Base-by-base conservation (phyloP, 176 grass and related monocot genomes). In the Rhynchospora pubera region DNA sequence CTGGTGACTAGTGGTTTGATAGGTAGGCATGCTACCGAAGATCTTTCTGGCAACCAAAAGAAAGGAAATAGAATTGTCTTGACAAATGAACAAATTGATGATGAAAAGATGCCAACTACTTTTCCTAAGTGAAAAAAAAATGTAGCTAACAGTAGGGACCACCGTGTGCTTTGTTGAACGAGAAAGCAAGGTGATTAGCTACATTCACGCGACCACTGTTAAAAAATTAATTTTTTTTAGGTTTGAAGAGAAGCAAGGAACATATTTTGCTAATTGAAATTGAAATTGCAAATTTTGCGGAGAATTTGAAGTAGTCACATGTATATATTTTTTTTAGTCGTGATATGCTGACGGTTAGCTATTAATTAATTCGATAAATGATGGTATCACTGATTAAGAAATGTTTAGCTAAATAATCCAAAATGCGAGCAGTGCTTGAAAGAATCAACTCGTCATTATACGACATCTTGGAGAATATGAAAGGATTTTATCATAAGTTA, bases 11-110 rank as follows among this genome's bases (percentile, higher is more conserved):
- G 10, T 34, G 50, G 50, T 77, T 77, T 56, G 50, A 56, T 32
- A 77, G 72, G 48, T 77, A 56, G 72, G 24, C 72, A 77, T 53
- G 50, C 66, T 70, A 70, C 44, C 42, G 39, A 32, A 21, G 51
- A 56, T 11, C 71, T 76, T 77, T 77, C 50, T 55, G 47, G 72
- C 28, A 77, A 56, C 24, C 28, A 56, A 77, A 76, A 30, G 13
- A 21, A 77, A 51, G 15, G 7, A 30, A 56, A 76, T 56, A 56
- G 5, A 22, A 50, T 71, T 11, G 18, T 71, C 16, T 50, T 13
- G 8, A 71, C 7, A 43, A 48, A 7, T 48, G n/a, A 50, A 50
- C 44, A 48, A 48, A 24, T 67, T 47, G 22, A 52, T 52, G 70
- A 74, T 74, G 70, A 21, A 77, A 45, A 77, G 48, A 32, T 44